These are phyloP conservation scores for Heterobasidion occidentale DNA, from an alignment of 1,284 basidiomycete species.

Conservation along the genomic window DNA sequence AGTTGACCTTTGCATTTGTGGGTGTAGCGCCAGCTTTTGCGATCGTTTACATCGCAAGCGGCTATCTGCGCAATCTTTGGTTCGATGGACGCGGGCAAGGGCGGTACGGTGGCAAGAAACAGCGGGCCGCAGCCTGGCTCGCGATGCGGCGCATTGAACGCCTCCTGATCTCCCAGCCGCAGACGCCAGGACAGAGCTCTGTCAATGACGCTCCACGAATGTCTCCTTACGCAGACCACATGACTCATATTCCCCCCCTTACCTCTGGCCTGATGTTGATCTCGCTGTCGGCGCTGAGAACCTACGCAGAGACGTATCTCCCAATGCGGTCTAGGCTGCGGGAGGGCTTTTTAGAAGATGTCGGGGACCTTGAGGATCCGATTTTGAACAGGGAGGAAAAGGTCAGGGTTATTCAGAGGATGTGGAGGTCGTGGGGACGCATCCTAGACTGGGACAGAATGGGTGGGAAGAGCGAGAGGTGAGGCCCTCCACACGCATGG, in stretches of 20 bases:
- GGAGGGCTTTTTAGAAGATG: constrained; percentile 79
- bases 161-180: constrained; percentile 49
- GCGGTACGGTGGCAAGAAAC: constrained; percentile 43
- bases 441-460: constrained; percentile 45
- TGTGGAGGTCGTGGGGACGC: constrained; percentile 85
- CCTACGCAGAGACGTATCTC: constrained; percentile 49
- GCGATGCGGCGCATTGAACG: constrained; percentile 71
- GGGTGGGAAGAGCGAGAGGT: constrained; percentile 9
- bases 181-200: constrained; percentile 11
- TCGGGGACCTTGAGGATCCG: constrained; percentile 78
- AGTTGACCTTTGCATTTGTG: constrained; percentile 95
- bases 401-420: constrained; percentile 72
- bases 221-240: background rate
- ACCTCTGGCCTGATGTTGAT: constrained; percentile 71
- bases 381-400: constrained; percentile 62
- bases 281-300: constrained; percentile 60
- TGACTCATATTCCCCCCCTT: constrained; percentile 34
- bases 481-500: background rate
- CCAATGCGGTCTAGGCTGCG: constrained; percentile 53
- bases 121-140: constrained; percentile 46
- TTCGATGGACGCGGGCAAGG: constrained; percentile 36
- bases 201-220: background rate
- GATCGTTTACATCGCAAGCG: constrained; percentile 66
- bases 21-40: constrained; percentile 89
- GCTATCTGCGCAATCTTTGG: constrained; percentile 45